Evolutionary conservation across 129 eudicot genomes (phyloP), one percentile per base, ranked within the genome.

Genomic region (Centrapalus pauciflorus): DNA sequence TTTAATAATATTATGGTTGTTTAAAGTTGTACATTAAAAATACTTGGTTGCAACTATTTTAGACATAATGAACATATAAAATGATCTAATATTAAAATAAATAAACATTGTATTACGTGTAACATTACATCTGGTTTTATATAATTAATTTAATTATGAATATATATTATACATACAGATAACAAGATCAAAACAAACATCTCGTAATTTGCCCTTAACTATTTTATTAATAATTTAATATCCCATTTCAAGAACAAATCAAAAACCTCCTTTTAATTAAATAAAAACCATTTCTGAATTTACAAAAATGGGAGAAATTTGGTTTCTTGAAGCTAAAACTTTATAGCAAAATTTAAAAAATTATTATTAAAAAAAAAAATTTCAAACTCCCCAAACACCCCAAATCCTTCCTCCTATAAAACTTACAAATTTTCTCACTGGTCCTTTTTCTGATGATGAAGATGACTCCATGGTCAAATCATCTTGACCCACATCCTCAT

Each of bases 351-450:
- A 54, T 1, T 19, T 5, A 28, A 21, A 23, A 1, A 30, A 21
- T 3, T 4, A 6, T 19, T 13, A 1, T n/a, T 0, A 37, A 14
- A 12, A 30, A 33, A 7, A 4, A 17, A 61, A 58, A 33, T 9
- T 12, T 74, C 54, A 74, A 55, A 61, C 17, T 9, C 84, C 81
- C 89, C 89, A 83, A 48, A 80, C 82, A 72, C 82, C 73, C 85
- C 85, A 83, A 62, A 83, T 76, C 67, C 80, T 83, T 35, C 70
- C 82, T n/a, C 85, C 88, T 13, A 83, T 38, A 46, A 83, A 83
- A 34, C 65, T 76, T 27, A 83, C 77, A 32, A 83, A 12, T 57
- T 74, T 76, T 54, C 80, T 65, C 4, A 83, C 78, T 4, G 88
- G 52, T 7, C 85, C 82, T 56, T 68, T 66, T 25, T 79, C 84